phyloP scores from a whole-genome alignment of 345 rosid species.

The Eucalyptus polyanthemos region DNA sequence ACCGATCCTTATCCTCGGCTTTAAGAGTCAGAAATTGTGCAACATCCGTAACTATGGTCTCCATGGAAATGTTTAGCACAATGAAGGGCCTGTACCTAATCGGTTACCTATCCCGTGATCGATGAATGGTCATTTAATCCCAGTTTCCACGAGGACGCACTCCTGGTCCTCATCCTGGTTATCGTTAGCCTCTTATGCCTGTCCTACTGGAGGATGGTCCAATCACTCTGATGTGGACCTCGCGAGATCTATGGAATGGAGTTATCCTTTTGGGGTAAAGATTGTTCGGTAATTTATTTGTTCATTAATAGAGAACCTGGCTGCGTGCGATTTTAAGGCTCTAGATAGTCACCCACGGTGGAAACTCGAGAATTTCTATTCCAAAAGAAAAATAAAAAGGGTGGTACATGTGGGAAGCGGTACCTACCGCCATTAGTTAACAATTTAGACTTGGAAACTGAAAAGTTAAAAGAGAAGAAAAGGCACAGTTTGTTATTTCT shows the following conservation, averaged over 20 bases:
- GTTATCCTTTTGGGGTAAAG: neutral
- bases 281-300: neutral
- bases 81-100: neutral
- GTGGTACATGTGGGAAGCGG: neutral
- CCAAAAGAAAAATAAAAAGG: neutral
- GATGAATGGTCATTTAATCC: neutral
- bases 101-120: neutral
- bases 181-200: neutral
- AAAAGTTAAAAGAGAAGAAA: neutral
- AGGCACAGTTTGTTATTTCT: neutral
- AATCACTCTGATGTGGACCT: neutral
- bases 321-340: neutral
- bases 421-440: neutral
- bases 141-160: neutral
- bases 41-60: neutral
- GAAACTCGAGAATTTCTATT: neutral
- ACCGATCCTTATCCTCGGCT: neutral
- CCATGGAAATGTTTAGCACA: neutral
- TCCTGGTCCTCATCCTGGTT: neutral
- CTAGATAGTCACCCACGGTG: neutral
- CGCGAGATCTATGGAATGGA: neutral
- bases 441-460: neutral
- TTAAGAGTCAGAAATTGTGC: neutral
- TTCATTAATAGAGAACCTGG: neutral
- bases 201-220: neutral